Evolutionary conservation across 495 filamentous ascomycete species (phyloP), one percentile per base, ranked within the genome.

Genomic region (Talaromyces ruber): DNA sequence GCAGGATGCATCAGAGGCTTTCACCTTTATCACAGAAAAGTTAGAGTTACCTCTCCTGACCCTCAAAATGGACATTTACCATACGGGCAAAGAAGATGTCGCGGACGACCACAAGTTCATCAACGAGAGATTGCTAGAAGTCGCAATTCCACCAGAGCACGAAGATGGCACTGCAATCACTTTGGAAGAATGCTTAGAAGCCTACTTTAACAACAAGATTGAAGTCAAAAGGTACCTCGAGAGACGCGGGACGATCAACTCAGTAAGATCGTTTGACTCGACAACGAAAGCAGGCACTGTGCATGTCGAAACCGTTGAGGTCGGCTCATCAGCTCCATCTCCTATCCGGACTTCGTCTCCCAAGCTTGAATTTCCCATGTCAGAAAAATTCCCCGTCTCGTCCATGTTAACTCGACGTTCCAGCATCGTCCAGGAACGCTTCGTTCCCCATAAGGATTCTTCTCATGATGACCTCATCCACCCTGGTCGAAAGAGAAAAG

Each of bases 1-100:
- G 71, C 94, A 98, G 68, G 94, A 98, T 73, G 87, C 88, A 2
- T 97, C 94, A 0, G 94, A 98, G 71, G 93, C 93, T 2, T 98
- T 97, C 70, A 88, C 86, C 0, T 97, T 97, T 73, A 91, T 98
- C 57, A 96, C 93, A 2, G 93, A 90, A 59, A 91, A 85, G 39
- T 79, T 98, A 32, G 86, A 95, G 62, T 73, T 98, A 28, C 94
- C 94, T 5, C 83, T 97, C 7, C 84, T 98, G 22, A 91, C 93
- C 0, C 75, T 98, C 18, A 96, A 96, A 65, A 93, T 97, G 80
- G 92, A 97, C 67, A 87, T 98, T 26, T 97, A 90, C 64, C 94
- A 98, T 64, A 88, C 88, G 6, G 94, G 93, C 3, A 87, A 85
- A 64, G 91, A 94, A 69, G 85, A 91, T 62, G 84, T 82, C 26